Evolutionary conservation across 1,139 yeast genomes (phyloP).

Genomic region (Lodderomyces margitis): DNA sequence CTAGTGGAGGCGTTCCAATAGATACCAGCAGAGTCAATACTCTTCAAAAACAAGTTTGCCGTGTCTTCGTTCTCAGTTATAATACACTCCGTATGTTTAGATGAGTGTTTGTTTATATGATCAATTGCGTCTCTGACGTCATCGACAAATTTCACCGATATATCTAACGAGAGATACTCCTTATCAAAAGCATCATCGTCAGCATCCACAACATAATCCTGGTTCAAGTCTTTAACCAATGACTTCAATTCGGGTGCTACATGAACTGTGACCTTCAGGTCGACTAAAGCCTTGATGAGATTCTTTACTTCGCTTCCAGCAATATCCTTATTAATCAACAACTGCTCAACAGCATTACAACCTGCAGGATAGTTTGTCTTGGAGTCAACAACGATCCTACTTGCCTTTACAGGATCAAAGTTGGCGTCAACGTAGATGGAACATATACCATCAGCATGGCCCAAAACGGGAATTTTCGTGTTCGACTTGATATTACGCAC

Average conservation of each 20-base stretch:
- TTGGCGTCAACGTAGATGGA: conserved; percentile 76
- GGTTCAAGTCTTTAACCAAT: conserved; percentile 14
- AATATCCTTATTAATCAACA: conserved; percentile 64
- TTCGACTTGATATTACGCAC: conserved; percentile 80
- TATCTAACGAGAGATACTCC: conserved; percentile 80
- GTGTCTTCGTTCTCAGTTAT: conserved; percentile 67
- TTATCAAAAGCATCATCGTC: conserved; percentile 67
- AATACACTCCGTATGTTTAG: conserved; percentile 94
- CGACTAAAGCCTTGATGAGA: conserved; percentile 49
- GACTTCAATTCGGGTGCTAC: conserved; percentile 52
- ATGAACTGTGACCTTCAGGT: conserved; percentile 73
- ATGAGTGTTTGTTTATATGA: conserved; percentile 87
- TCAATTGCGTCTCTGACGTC: conserved; percentile 67
- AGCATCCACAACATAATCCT: conserved; percentile 30
- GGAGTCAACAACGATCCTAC: conserved; percentile 73
- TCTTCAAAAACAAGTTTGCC: conserved; percentile 78
- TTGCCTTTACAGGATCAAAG: conserved; percentile 76
- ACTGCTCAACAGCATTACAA: conserved; percentile 92
- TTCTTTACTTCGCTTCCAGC: conserved; percentile 35
- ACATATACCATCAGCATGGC: conserved; percentile 98
- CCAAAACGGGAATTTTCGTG: conserved; percentile 94
- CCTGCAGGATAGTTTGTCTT: conserved; percentile 98
- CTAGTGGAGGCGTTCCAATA: conserved; percentile 97
- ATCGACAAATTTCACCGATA: conserved; percentile 66
- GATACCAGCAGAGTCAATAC: conserved; percentile 95